Evolutionary conservation across 2,329 filamentous ascomycete species (phyloP), one percentile per base, ranked within the genome.

Genomic region (Microsporum audouinii): DNA sequence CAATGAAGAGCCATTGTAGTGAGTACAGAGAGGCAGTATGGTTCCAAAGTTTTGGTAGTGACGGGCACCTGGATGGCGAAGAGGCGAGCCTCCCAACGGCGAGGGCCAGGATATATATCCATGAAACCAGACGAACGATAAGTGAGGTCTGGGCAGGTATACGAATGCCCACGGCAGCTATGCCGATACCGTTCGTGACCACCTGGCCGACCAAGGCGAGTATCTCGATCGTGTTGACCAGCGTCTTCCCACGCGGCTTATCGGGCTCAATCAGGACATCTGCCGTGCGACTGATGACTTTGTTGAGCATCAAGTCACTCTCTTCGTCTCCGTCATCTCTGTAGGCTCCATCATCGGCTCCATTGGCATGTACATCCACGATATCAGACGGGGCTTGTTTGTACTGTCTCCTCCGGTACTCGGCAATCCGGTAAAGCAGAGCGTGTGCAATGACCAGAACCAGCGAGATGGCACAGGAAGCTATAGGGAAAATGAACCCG

Each of bases 1-100:
- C 65, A 6, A 81, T 80, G 69, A 91, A 86, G 3, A 94, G 69
- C 90, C 92, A 99, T 71, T 91, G 87, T 60, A 85, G 78, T 60
- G 83, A 82, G 73, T 99, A 99, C 60, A 99, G 84, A 64, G 82
- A 76, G 23, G 90, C 88, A 0, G 94, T 97, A 74, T 99, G 94
- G 71, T 92, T 91, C 94, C 94, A 99, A 6, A 97, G 77, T 62
- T 82, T 80, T 6, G 88, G 86, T 12, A 94, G 73, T 72, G 82
- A 82, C 76, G 89, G 80, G 79, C 84, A 68, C 76, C 84, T 75
- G 77, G 84, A 73, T 51, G 77, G 74, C 60, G 76, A 79, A 73
- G 86, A 75, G 75, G 85, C 68, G 58, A 96, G 77, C 38, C 94
- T 86, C 49, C 91, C 76, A 23, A 84, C 82, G 12, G 86, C 86